Evolutionary conservation across 768 basidiomycete genomes (phyloP), one percentile per base, ranked within the genome.

Genomic region (Serendipita sp.): DNA sequence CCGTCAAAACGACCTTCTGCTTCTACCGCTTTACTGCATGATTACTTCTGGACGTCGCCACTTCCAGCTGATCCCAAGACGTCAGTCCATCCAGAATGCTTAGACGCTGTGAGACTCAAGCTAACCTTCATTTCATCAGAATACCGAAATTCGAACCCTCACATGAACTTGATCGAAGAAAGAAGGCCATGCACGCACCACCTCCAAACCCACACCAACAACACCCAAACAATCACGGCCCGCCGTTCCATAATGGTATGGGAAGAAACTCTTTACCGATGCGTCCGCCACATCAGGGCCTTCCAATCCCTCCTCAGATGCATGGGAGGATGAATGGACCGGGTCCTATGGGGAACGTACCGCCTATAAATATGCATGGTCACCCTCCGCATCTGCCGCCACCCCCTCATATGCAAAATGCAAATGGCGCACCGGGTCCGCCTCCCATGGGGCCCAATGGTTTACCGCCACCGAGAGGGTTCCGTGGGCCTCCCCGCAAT

Each of bases 21-120:
- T 7, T 74, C 81, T 1, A 80, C 91, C 65, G 94, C 94, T 0
- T 79, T 97, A 63, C 87, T 93, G 69, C 92, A 97, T 71, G 85
- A 89, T 18, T 98, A 92, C 77, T 96, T 98, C 74, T 96, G 91
- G 90, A 85, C 85, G 0, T 85, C 89, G 68, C 94, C 95, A 0
- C 70, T 91, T 44, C 89, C 93, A 1, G 72, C 71, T 2, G 68
- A 69, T 47, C 65, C 72, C 0, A 70, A 68, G 64, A 68, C 67
- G 76, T 76, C 44, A 63, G 73, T 71, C n/a, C n/a, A 51, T 0
- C 13, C 41, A 23, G 23, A 23, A 23, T 23, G 23, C 23, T 23
- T 23, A 23, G 23, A 23, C 1, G 23, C 23, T 23, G 28, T 13
- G 3, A 3, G 16, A 16, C 47, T 36, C 5, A 15, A 32, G 0